Evolutionary conservation across 2,329 filamentous ascomycete species (phyloP).

Genomic region (Pseudogymnoascus sp.): DNA sequence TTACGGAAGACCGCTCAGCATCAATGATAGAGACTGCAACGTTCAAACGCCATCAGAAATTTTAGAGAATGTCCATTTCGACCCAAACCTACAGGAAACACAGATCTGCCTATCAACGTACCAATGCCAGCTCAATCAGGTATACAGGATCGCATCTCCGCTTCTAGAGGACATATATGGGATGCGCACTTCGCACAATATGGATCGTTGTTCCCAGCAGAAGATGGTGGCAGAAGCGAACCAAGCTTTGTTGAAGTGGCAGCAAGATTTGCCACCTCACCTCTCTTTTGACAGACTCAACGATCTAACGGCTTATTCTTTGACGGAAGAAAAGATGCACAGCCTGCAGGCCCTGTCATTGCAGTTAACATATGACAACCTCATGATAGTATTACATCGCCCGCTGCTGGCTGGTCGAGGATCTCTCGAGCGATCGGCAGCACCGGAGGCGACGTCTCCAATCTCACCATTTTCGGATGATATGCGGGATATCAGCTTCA

Average conservation of each 20-base stretch:
- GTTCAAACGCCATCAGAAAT: slow-evolving; percentile 30
- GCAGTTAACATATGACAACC: slow-evolving; percentile 37
- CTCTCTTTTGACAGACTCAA: slow-evolving; percentile 19
- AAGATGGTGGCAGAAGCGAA: slow-evolving; percentile 20
- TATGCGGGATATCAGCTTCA: slow-evolving; percentile 18
- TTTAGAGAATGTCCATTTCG: slow-evolving; percentile 19
- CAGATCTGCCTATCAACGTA: slow-evolving; percentile 13
- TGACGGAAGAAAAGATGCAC: slow-evolving; percentile 17
- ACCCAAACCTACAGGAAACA: neutral
- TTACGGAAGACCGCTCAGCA: slow-evolving; percentile 35
- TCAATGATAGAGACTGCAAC: slow-evolving; percentile 36
- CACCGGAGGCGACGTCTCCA: slow-evolving; percentile 12
- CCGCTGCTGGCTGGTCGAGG: slow-evolving; percentile 34
- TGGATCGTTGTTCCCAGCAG: slow-evolving; percentile 15
- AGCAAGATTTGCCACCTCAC: slow-evolving; percentile 21
- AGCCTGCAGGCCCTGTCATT: slow-evolving; percentile 35
- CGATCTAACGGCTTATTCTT: slow-evolving; percentile 18
- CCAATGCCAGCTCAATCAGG: slow-evolving; percentile 25
- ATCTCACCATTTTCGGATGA: slow-evolving; percentile 14
- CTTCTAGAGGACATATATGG: slow-evolving; percentile 27
- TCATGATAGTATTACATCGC: slow-evolving; percentile 37
- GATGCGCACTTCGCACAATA: slow-evolving; percentile 13
- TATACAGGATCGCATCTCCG: slow-evolving; percentile 28
- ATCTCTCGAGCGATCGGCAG: neutral
- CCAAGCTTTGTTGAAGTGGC: slow-evolving; percentile 22